Base-by-base conservation (phyloP, 139 green algal species). In the Closterium sp. region DNA sequence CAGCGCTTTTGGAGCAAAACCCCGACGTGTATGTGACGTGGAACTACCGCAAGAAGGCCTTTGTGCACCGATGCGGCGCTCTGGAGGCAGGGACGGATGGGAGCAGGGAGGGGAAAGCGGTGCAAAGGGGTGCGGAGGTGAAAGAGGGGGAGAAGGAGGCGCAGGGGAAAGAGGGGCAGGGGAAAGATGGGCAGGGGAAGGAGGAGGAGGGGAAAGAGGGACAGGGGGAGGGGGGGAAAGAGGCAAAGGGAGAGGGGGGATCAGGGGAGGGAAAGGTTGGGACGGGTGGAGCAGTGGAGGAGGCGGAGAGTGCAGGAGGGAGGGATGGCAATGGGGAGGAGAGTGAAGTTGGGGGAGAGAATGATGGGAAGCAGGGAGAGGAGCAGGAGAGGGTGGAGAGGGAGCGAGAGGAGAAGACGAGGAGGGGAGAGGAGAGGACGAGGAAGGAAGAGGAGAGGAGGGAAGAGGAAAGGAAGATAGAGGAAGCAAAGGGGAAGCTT, bases 11-110 rank as follows among this genome's bases (percentile, higher is more conserved):
- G 42, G 95, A 97, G 91, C 94, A 97, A 22, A 98, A 98, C 88
- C 97, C 96, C 10, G 97, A 99, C 62, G 42, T 95, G 85, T 99
- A 98, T 95, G 98, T 97, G 0, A 96, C 97, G 9, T 99, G 98
- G 98, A 94, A 94, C 70, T 95, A 94, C 88, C 92, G 90, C 28
- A 92, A 93, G 10, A 30, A 42, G n/a, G 92, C 90, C 10, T 38
- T 94, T 27, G 85, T 4, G 29, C 91, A 94, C 91, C 73, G 62
- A 79, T 79, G 62, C 62, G 17, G 19, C 17, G 62, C 62, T 22
- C 62, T 79, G 62, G 62, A 79, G 62, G 62, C 17, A 79, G 62
- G 62, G 19, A 13, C 24, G 62, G 62, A 13, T 79, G 62, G 62
- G 62, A 24, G 62, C 17, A 79, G 19, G 62, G 19, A 79, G 19